phyloP scores from a whole-genome alignment of 148 eudicot species.

The Camellia lanceoleosa region DNA sequence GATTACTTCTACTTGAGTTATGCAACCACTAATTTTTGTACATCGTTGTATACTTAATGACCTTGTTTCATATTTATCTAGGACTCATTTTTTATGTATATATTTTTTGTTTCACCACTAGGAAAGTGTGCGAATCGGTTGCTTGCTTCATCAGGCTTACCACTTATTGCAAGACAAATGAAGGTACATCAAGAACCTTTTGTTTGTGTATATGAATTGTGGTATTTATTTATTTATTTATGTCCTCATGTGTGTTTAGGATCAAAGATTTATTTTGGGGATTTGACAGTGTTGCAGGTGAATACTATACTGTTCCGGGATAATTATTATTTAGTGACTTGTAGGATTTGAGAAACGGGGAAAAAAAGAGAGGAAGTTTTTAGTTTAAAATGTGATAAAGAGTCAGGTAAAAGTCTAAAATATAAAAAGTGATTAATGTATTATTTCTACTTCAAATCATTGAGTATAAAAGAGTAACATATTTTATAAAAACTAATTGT shows the following conservation, averaged over 20 bases:
- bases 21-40: not conserved
- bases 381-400: too few species aligned
- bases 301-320: too few species aligned
- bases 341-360: too few species aligned
- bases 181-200: constrained; percentile 49
- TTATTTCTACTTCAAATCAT: too few species aligned
- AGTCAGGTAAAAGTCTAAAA: too few species aligned
- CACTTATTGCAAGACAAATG: constrained; percentile 94
- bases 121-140: constrained; percentile 98
- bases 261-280: not conserved
- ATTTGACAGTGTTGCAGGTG: not conserved
- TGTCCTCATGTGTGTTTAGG: not conserved
- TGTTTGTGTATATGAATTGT: not conserved
- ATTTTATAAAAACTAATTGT: too few species aligned
- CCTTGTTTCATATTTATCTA: not conserved
- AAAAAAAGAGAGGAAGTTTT: too few species aligned
- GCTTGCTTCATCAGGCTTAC: constrained; percentile 90
- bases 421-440: too few species aligned
- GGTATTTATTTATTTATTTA: not conserved
- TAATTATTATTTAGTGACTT: too few species aligned
- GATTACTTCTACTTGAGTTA: not conserved
- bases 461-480: too few species aligned
- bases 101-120: constrained; percentile 22
- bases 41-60: not conserved
- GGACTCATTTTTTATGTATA: not conserved